phyloP scores from a whole-genome alignment of 352 stramenopile genomes.

The Globisporangium camurandrum region DNA sequence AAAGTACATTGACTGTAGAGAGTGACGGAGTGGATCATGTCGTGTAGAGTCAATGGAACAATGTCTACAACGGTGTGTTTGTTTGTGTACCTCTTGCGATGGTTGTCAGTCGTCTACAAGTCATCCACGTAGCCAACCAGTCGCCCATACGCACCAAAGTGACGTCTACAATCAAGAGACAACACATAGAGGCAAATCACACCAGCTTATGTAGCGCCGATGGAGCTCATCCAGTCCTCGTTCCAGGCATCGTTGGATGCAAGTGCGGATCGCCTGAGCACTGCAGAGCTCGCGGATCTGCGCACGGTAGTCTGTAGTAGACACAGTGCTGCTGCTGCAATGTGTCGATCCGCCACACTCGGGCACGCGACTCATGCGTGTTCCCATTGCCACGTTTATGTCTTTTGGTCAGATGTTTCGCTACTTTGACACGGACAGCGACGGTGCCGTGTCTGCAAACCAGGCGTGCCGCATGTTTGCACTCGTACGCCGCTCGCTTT shows the following conservation, averaged over 20 bases:
- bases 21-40: too few species aligned
- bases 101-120: too few species aligned
- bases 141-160: too few species aligned
- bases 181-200: neutral
- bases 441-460: constrained; percentile 46
- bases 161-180: neutral
- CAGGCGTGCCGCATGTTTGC: constrained; percentile 58
- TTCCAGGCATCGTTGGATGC: constrained; percentile 63
- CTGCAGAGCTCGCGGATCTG: constrained; percentile 45
- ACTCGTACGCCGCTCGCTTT: constrained; percentile 19
- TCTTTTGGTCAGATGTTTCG: constrained; percentile 45
- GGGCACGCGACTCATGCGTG: neutral
- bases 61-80: too few species aligned
- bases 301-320: constrained; percentile 25
- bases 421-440: constrained; percentile 62
- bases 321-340: neutral
- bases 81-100: too few species aligned
- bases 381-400: too few species aligned
- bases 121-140: too few species aligned
- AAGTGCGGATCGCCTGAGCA: constrained; percentile 35
- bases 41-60: too few species aligned
- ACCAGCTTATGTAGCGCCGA: constrained; percentile 3
- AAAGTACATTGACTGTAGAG: neutral
- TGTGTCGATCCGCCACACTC: neutral
- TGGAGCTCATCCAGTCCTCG: constrained; percentile 55